Base-by-base conservation (phyloP, 1,284 basidiomycete species). In the Ustilago tritici region DNA sequence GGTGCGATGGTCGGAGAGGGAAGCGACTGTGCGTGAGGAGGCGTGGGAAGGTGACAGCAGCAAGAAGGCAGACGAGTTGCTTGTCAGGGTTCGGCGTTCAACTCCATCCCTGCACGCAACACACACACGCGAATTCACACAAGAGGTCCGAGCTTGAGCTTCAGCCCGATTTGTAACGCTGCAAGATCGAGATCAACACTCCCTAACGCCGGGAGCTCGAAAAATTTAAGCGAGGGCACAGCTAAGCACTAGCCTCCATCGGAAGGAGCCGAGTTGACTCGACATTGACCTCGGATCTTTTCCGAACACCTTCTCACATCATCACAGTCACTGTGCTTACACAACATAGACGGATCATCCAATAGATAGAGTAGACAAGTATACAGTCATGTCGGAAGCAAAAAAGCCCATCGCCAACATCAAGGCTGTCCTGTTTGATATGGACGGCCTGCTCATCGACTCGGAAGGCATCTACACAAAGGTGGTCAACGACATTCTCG, bases 361-460 rank as follows among this genome's bases (percentile, higher is more conserved):
- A 38, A 60, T 15, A 19, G 23, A 31, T 35, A 36, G 54, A 28
- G 23, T 28, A 28, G 23, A 28, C 23, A 28, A 28, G 23, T 28
- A 50, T 19, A 2, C 41, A 56, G 58, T 3, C 7, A 65, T 64
- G 63, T 35, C 62, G 10, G 31, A 43, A 5, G 23, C 41, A 12
- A 65, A 76, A n/a, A 17, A 60, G 54, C 71, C 65, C 0, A 78
- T 75, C n/a, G 71, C 76, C 7, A 52, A 64, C 64, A 78, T 78
- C 61, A 71, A 71, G 60, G 81, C 81, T 23, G 77, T 82, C 40
- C 71, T 82, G 49, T 81, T 82, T 53, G 81, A 82, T 57, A 82
- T 82, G 84, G 85, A 86, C 71, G 85, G 85, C 40, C 77, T 86
- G 31, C 73, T 86, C 49, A 81, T 86, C 59, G 84, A 86, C 59